These are phyloP conservation scores for Cercophora newfieldiana DNA, from an alignment of 495 filamentous ascomycete species.

Conservation along the genomic window DNA sequence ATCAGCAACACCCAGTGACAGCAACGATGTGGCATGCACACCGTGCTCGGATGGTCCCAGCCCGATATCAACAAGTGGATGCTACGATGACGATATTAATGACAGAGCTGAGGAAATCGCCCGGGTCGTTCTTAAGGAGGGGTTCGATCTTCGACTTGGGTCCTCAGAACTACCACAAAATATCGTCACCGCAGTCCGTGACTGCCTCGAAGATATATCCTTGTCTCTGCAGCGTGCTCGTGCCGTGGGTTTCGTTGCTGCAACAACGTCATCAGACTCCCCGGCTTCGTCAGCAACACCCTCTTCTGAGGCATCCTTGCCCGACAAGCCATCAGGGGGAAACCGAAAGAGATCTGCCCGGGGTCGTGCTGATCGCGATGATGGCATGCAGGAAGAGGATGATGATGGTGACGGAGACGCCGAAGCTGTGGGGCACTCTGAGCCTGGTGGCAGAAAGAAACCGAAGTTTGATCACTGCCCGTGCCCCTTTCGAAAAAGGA, in stretches of 20 bases:
- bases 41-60: background rate
- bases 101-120: background rate
- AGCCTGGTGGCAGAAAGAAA: background rate
- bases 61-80: background rate
- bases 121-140: background rate
- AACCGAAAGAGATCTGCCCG: background rate
- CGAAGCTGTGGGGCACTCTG: background rate
- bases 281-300: background rate
- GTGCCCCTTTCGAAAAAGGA: slow-evolving; percentile 9
- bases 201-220: background rate
- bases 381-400: background rate
- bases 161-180: background rate
- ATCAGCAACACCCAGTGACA: background rate
- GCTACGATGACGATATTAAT: background rate
- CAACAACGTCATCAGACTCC: background rate
- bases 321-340: background rate
- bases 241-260: background rate
- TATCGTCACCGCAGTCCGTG: background rate
- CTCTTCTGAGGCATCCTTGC: background rate
- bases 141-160: background rate
- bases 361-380: background rate
- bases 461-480: slow-evolving; percentile 5
- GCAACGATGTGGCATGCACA: background rate
- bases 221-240: background rate
- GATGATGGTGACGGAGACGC: background rate